Conservation (phyloP, 106 monocot genomes). For the Chionographis japonica region DNA sequence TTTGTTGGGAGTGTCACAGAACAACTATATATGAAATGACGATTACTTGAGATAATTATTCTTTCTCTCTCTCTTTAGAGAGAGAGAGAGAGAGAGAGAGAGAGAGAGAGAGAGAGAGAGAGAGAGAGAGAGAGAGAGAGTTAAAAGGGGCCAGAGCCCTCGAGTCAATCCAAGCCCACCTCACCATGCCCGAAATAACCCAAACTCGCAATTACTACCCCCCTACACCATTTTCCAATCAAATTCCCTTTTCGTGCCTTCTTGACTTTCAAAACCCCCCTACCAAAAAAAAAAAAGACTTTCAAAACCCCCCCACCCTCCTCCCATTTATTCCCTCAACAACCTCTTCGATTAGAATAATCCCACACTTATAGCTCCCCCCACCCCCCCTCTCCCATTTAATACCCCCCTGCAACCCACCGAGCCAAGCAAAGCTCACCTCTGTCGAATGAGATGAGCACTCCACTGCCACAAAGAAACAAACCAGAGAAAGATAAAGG, state of each 20-base stretch:
- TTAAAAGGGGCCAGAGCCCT: constrained; percentile 11
- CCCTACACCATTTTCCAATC: constrained; percentile 46
- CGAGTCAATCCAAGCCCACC: constrained; percentile 59
- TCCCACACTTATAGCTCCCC: constrained; percentile 28
- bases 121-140: not conserved
- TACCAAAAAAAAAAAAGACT: no score
- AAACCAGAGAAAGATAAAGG: not conserved
- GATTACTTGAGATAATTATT: not conserved
- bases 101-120: not conserved
- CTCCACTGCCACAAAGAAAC: no score
- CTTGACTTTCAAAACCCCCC: constrained; percentile 22
- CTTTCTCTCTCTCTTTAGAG: not conserved
- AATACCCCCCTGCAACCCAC: constrained; percentile 14
- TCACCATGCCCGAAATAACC: constrained; percentile 41
- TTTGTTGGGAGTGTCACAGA: not conserved
- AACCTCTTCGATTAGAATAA: constrained; percentile 60
- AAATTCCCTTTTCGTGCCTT: constrained; percentile 24
- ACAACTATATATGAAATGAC: not conserved
- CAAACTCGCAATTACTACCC: constrained; percentile 38
- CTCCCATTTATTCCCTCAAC: constrained; percentile 48
- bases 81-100: not conserved
- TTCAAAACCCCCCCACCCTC: constrained; percentile 2
- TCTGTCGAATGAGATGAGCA: no score
- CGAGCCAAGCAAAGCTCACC: not conserved
- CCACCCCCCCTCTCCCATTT: constrained; percentile 3